phyloP scores from a whole-genome alignment of 2,329 filamentous ascomycete genomes.

The Dactylellina sp. region DNA sequence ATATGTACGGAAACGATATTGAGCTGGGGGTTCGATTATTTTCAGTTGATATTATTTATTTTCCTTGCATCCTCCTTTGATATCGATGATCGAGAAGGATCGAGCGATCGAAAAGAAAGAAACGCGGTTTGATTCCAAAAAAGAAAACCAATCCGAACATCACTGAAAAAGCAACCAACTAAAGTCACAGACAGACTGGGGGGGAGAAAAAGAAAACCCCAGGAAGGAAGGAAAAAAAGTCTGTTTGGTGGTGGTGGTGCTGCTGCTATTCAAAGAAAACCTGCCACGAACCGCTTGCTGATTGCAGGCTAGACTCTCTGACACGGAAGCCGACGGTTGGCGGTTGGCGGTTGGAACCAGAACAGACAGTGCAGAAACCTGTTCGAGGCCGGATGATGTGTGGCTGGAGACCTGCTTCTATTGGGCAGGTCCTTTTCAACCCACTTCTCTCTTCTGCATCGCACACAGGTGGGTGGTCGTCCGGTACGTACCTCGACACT shows the following conservation, averaged over 20 bases:
- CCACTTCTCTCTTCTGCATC: too few species aligned
- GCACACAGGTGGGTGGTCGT: too few species aligned
- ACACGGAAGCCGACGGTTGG: neutral
- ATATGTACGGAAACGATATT: constrained; percentile 21
- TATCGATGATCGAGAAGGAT: constrained; percentile 39
- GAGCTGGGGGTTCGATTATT: constrained; percentile 4
- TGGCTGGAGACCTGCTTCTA: constrained; percentile 42
- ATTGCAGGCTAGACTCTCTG: constrained; percentile 2
- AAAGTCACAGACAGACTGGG: too few species aligned
- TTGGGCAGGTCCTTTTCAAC: constrained; percentile 36
- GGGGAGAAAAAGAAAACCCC: constrained; percentile 31
- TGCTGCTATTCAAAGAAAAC: constrained; percentile 20
- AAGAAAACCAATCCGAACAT: constrained; percentile 35
- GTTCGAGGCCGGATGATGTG: constrained; percentile 25
- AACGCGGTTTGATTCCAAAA: constrained; percentile 27
- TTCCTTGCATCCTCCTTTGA: constrained; percentile 20
- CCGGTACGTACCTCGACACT: too few species aligned
- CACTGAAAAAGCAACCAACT: neutral
- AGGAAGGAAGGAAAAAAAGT: constrained; percentile 13
- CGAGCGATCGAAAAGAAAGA: constrained; percentile 46
- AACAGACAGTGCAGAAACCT: constrained; percentile 37
- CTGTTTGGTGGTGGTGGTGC: too few species aligned
- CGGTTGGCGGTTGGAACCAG: constrained; percentile 21
- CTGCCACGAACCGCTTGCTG: neutral
- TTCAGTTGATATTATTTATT: neutral